Evolutionary conservation across 139 green algal genomes (phyloP), one percentile per base, ranked within the genome.

Genomic region (Closterium sp.): DNA sequence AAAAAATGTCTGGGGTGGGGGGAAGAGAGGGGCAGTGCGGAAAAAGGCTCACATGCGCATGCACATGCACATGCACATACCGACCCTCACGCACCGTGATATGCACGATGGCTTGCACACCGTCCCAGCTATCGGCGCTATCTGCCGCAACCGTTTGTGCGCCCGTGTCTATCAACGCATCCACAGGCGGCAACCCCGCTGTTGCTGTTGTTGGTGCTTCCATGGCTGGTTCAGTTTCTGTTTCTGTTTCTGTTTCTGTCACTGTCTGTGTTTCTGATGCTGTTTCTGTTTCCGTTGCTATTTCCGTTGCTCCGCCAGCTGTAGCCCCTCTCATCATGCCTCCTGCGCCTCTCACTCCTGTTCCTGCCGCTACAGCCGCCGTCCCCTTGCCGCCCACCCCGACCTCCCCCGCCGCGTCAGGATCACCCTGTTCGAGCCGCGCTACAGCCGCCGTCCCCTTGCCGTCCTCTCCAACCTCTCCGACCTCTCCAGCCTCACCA

Each of bases 91-190:
- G 5, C 55, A 76, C 55, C 55, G 23, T 76, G 55, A 76, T 76
- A 76, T 86, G n/a, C 7, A 86, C 83, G 83, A 86, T 86, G 83
- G 83, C n/a, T 10, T 32, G n/a, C 83, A 34, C 83, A 86, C 83
- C 83, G 31, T 86, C n/a, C n/a, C 83, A 34, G n/a, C 83, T 34
- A 5, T 21, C n/a, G 10, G 30, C 83, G 10, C 16, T 28, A 32
- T 86, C 83, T 21, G 30, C 83, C n/a, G n/a, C n/a, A n/a, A n/a
- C n/a, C n/a, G n/a, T n/a, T n/a, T n/a, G n/a, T n/a, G n/a, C n/a
- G n/a, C n/a, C n/a, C n/a, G n/a, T n/a, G n/a, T n/a, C n/a, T n/a
- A n/a, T n/a, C n/a, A n/a, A n/a, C n/a, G n/a, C n/a, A n/a, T n/a
- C n/a, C n/a, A n/a, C n/a, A n/a, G n/a, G n/a, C n/a, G n/a, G n/a